phyloP scores from a whole-genome alignment of 352 stramenopile genomes.

The Pythium periplocum region DNA sequence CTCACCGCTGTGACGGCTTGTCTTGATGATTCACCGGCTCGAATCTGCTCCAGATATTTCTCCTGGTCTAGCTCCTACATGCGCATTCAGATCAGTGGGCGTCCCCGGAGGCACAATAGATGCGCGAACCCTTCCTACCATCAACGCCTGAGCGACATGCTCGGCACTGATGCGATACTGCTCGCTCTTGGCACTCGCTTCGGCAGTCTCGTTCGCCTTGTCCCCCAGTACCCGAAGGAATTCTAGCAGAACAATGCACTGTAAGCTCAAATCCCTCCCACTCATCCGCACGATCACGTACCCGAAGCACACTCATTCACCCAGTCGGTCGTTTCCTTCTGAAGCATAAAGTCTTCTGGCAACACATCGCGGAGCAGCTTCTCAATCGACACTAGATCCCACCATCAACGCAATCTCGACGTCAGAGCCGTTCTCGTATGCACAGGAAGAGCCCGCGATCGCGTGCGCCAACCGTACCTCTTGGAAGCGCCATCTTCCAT shows the following conservation, averaged over 20 bases:
- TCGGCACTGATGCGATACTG: constrained; percentile 67
- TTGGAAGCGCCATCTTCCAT: constrained; percentile 2
- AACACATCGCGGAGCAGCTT: constrained; percentile 54
- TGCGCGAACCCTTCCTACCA: constrained; percentile 20
- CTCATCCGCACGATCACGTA: constrained; percentile 8
- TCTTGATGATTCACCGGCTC: constrained; percentile 12
- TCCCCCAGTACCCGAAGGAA: constrained; percentile 43
- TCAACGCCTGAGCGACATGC: constrained; percentile 46
- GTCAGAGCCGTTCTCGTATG: not conserved
- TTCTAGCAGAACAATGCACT: constrained; percentile 19
- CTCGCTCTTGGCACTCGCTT: constrained; percentile 43
- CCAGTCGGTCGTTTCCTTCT: constrained; percentile 68
- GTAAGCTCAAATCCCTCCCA: not conserved
- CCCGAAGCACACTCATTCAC: constrained; percentile 49
- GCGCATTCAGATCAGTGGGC: not conserved
- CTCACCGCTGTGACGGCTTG: too few relatives aligned
- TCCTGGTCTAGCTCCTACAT: constrained; percentile 2
- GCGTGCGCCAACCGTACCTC: constrained; percentile 1
- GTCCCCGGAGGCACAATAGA: not conserved
- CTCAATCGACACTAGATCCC: constrained; percentile 19
- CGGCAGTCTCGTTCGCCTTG: constrained; percentile 46
- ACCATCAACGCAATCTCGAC: too few relatives aligned
- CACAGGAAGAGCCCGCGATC: too few relatives aligned
- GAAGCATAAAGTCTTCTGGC: constrained; percentile 41
- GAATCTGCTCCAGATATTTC: not conserved